Percentiles rank a stretch among this genome's conserved stretches.
Evolutionary conservation across 768 basidiomycete genomes (phyloP).

Genomic region (Rhodocollybia butyracea): DNA sequence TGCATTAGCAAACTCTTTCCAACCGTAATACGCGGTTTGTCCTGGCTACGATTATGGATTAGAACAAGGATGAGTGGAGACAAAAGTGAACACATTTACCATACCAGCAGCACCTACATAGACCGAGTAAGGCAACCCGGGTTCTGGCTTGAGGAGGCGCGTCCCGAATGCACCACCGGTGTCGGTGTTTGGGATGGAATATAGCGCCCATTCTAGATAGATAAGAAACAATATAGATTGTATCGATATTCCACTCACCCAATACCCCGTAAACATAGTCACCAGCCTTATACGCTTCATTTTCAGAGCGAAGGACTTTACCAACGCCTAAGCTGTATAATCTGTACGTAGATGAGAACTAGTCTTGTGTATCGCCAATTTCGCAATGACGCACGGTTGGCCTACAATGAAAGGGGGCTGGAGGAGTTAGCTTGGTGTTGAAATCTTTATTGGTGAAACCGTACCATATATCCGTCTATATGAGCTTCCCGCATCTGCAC

Average conservation of each 20-base stretch:
- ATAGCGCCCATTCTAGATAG: conserved; percentile 26
- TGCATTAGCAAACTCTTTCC: conserved; percentile 18
- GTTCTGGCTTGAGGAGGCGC: conserved; percentile 31
- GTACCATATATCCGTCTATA: conserved; percentile 17
- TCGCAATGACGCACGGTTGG: conserved; percentile 12
- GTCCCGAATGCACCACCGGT: conserved; percentile 11
- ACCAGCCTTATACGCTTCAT: conserved; percentile 17
- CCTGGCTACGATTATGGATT: conserved; percentile 18
- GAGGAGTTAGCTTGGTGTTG: background rate
- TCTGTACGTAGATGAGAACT: background rate
- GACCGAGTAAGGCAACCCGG: conserved; percentile 44
- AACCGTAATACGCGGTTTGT: conserved; percentile 22
- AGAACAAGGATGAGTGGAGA: background rate
- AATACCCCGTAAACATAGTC: conserved; percentile 23
- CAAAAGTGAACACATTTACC: conserved; percentile 12
- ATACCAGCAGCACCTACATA: conserved; percentile 53
- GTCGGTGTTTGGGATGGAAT: conserved; percentile 25
- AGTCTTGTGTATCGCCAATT: background rate
- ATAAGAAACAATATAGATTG: background rate
- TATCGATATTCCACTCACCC: background rate
- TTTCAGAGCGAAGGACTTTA: conserved; percentile 24
- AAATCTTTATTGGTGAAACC: background rate
- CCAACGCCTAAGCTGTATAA: conserved; percentile 17
- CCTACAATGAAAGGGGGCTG: conserved; percentile 10
- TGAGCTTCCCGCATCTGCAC: conserved; percentile 24